Evolutionary conservation across 345 rosid genomes (phyloP).

Genomic region (Salix viminalis): DNA sequence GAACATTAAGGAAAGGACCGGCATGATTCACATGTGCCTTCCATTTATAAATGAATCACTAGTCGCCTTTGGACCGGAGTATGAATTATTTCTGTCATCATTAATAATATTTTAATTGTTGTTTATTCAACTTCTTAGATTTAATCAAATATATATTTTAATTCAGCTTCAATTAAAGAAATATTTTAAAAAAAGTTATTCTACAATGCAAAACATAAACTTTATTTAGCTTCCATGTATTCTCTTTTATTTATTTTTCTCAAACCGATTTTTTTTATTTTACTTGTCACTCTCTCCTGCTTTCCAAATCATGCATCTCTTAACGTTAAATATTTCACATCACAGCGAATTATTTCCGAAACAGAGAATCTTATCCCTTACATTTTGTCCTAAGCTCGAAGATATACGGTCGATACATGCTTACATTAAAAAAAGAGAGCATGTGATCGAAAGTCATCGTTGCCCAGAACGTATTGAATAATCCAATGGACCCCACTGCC

Average conservation of each 20-base stretch:
- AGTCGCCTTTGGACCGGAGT: too few species aligned
- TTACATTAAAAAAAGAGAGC: not conserved
- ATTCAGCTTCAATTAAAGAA: too few species aligned
- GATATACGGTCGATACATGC: not conserved
- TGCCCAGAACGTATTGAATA: not conserved
- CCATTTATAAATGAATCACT: too few species aligned
- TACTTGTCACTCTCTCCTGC: not conserved
- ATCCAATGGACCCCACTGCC: constrained; percentile 12
- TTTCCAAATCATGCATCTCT: not conserved
- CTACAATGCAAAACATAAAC: too few species aligned
- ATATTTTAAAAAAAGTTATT: too few species aligned
- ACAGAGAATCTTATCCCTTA: not conserved
- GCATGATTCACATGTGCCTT: too few species aligned
- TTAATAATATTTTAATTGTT: too few species aligned
- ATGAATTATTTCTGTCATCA: too few species aligned
- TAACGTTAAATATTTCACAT: not conserved
- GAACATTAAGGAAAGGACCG: too few species aligned
- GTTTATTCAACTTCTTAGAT: too few species aligned
- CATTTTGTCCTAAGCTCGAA: not conserved
- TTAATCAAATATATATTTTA: too few species aligned
- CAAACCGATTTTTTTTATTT: not conserved
- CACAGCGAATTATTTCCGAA: not conserved
- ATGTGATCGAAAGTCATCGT: not conserved
- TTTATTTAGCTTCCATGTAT: not conserved
- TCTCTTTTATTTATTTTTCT: too few species aligned